Evolutionary conservation across 768 basidiomycete species (phyloP).

Genomic region (Hydnomerulius pinastri): DNA sequence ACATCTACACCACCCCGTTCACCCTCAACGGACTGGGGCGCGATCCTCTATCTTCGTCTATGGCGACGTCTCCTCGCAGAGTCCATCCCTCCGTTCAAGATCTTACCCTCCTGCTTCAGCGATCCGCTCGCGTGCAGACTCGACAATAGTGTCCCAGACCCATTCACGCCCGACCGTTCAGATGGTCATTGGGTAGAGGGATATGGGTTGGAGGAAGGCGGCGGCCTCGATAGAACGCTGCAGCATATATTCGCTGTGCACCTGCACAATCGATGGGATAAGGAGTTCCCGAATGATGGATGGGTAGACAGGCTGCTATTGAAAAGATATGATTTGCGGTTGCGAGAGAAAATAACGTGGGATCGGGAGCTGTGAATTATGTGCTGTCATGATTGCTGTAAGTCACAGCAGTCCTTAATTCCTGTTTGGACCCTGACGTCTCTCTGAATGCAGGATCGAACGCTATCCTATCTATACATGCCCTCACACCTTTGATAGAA

Average conservation of each 20-base stretch:
- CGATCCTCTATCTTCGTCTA: slow-evolving; percentile 86
- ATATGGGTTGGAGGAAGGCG: slow-evolving; percentile 58
- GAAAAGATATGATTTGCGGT: slow-evolving; percentile 51
- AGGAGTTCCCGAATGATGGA: slow-evolving; percentile 74
- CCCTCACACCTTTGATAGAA: too few species aligned
- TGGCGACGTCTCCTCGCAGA: slow-evolving; percentile 80
- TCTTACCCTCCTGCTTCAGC: slow-evolving; percentile 93
- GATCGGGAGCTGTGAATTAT: background rate
- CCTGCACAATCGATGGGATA: slow-evolving; percentile 95
- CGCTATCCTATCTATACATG: too few species aligned
- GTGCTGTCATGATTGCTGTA: background rate
- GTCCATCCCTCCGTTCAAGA: slow-evolving; percentile 81
- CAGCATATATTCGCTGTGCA: slow-evolving; percentile 83
- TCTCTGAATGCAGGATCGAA: too few species aligned
- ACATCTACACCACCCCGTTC: slow-evolving; percentile 71
- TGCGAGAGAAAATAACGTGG: slow-evolving; percentile 9
- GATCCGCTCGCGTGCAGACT: slow-evolving; percentile 88
- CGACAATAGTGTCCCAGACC: slow-evolving; percentile 91
- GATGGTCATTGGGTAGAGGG: slow-evolving; percentile 61
- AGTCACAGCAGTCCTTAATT: too few species aligned
- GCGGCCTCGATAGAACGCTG: slow-evolving; percentile 62
- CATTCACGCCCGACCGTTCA: slow-evolving; percentile 62
- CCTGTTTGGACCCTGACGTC: too few species aligned
- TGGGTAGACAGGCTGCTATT: slow-evolving; percentile 87
- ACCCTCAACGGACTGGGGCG: slow-evolving; percentile 92